phyloP scores from a whole-genome alignment of 75 land plant species.

The Selaginella moellendorffii region DNA sequence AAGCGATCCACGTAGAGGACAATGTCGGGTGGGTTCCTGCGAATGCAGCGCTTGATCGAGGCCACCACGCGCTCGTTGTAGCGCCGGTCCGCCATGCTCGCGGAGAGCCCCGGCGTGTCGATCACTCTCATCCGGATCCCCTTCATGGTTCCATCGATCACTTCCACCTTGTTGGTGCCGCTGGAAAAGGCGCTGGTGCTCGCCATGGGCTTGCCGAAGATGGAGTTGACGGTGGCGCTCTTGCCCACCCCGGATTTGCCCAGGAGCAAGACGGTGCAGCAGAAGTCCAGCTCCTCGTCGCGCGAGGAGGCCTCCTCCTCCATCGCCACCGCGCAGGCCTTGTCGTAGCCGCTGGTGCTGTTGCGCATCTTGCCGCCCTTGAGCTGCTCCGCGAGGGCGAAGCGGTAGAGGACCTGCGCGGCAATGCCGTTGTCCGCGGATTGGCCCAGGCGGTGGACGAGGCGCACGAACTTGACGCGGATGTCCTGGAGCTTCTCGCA shows the following conservation, averaged over 20 bases:
- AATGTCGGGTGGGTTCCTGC: not conserved
- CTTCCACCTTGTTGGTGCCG: not conserved
- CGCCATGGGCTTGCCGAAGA: not conserved
- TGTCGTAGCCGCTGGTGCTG: not conserved
- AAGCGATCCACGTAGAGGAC: not conserved
- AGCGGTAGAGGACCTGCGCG: conserved; percentile 1
- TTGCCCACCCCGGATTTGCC: conserved; percentile 6
- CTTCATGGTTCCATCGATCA: not conserved
- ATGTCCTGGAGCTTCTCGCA: conserved; percentile 6
- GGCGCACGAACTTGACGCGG: conserved; percentile 4
- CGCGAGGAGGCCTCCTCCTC: not conserved
- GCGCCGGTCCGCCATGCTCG: not conserved
- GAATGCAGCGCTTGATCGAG: not conserved
- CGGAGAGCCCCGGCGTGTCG: conserved; percentile 1
- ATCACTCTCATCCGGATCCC: conserved; percentile 3
- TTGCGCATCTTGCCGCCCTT: not conserved
- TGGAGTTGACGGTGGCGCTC: conserved; percentile 8
- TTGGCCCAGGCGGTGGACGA: not conserved
- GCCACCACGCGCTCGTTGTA: not conserved
- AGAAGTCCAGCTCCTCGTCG: not conserved
- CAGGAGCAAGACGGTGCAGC: not conserved
- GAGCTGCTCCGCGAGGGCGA: conserved; percentile 3
- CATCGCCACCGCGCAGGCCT: not conserved
- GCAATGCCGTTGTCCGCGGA: not conserved
- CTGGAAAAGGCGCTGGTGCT: not conserved